Evolutionary conservation across 805 yeast species (phyloP).

Genomic region (Ogataea pignaliae): DNA sequence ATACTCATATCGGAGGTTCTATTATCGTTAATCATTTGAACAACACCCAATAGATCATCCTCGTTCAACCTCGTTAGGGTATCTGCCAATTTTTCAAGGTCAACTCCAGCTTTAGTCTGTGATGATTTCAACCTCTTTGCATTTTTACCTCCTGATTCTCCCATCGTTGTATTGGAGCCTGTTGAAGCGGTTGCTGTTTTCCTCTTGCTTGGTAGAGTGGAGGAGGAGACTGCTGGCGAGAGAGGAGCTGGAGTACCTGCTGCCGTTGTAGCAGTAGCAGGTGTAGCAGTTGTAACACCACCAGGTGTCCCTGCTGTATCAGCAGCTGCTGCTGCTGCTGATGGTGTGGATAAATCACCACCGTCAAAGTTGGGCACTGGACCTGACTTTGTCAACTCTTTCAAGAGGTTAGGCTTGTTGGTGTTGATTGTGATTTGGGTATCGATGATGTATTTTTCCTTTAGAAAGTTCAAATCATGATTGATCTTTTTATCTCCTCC

Average conservation of each 20-base stretch:
- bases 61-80: slow-evolving; percentile 84
- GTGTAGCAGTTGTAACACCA: background rate
- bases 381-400: slow-evolving; percentile 76
- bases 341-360: slow-evolving; percentile 3
- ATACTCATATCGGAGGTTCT: slow-evolving; percentile 92
- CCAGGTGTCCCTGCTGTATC: slow-evolving; percentile 1
- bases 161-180: slow-evolving; percentile 1
- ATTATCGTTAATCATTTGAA: slow-evolving; percentile 96
- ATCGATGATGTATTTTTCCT: slow-evolving; percentile 72
- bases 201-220: slow-evolving; percentile 10
- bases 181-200: slow-evolving; percentile 2
- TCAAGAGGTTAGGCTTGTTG: slow-evolving; percentile 66
- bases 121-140: slow-evolving; percentile 48
- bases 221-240: slow-evolving; percentile 4
- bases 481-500: slow-evolving; percentile 82
- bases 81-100: slow-evolving; percentile 85
- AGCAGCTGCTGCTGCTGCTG: too few relatives aligned
- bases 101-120: slow-evolving; percentile 72
- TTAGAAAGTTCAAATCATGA: slow-evolving; percentile 85
- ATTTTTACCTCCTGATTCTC: slow-evolving; percentile 38
- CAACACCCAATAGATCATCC: slow-evolving; percentile 90
- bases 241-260: slow-evolving; percentile 19
- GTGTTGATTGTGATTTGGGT: slow-evolving; percentile 75
- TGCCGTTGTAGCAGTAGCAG: slow-evolving; percentile 15
- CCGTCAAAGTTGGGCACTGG: slow-evolving; percentile 51